Evolutionary conservation across 2,329 filamentous ascomycete genomes (phyloP), one percentile per base, ranked within the genome.

Genomic region (Colletotrichum sp.): DNA sequence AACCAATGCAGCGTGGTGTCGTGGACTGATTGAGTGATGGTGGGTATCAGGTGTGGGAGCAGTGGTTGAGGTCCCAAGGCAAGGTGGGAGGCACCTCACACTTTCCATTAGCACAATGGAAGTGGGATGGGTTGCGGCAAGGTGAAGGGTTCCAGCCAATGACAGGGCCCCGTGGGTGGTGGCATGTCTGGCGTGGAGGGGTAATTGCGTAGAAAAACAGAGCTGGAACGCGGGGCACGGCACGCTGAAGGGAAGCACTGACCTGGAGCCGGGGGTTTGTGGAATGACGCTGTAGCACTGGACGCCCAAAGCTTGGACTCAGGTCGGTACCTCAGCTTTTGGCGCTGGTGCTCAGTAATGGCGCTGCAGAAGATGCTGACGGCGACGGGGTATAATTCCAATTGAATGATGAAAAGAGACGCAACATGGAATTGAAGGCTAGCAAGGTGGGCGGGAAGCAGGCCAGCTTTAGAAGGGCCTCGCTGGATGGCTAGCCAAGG

Each of bases 111-210:
- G 30, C 52, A 55, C 39, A 26, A 10, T 26, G 32, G 28, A 62
- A 62, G 67, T 71, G 63, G 59, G 68, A 71, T 62, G 28, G 49
- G 39, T 64, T 64, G 44, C 60, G 34, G 68, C 68, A 39, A 62
- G 34, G 60, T 66, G 36, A 75, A 24, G 1, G 32, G n/a, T 28
- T 39, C 34, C 69, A 72, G 62, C 72, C 72, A 75, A 75, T 75
- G 30, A 59, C 39, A 39, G 62, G 16, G 69, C 9, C 59, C n/a
- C 24, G 49, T 57, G 26, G 32, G 72, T 44, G 70, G 64, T 65
- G 70, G 69, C 69, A 68, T 72, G 73, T 76, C 73, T 76, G 73
- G 73, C 74, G 44, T 76, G 74, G 74, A 65, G 74, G 74, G 74
- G 74, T 69, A 73, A 69, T 69, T 64, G 74, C 63, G 73, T 59